Evolutionary conservation across 2,329 filamentous ascomycete species (phyloP).

Genomic region (Mycocentrospora acerina): DNA sequence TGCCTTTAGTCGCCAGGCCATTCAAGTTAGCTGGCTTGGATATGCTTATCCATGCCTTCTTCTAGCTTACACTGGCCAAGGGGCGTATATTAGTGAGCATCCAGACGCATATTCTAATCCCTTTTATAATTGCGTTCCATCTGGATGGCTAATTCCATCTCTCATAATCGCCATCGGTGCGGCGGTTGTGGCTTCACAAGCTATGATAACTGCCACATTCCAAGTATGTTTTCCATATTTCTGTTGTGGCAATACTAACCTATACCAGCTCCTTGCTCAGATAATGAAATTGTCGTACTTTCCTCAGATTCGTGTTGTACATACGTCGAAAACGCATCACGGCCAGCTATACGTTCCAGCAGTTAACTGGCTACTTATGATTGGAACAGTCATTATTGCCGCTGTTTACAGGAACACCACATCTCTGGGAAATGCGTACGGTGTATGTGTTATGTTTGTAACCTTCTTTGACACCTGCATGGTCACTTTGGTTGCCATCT

Average conservation of each 20-base stretch:
- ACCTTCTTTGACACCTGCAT: slow-evolving; percentile 77
- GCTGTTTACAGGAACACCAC: slow-evolving; percentile 70
- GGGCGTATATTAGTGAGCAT: slow-evolving; percentile 66
- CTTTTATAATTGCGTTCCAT: slow-evolving; percentile 71
- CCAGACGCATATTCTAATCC: slow-evolving; percentile 68
- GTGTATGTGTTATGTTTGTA: slow-evolving; percentile 78
- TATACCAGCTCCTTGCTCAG: slow-evolving; percentile 58
- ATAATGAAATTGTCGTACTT: slow-evolving; percentile 75
- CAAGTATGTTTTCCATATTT: slow-evolving; percentile 48
- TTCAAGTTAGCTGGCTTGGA: slow-evolving; percentile 74
- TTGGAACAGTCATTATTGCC: slow-evolving; percentile 71
- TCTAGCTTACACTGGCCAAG: slow-evolving; percentile 70
- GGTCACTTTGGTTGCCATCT: slow-evolving; percentile 69
- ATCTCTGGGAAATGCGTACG: slow-evolving; percentile 70
- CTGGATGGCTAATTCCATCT: slow-evolving; percentile 67
- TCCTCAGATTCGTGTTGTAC: slow-evolving; percentile 71
- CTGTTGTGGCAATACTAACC: slow-evolving; percentile 22
- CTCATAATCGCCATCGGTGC: slow-evolving; percentile 70
- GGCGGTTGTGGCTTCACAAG: slow-evolving; percentile 75
- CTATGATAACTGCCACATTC: slow-evolving; percentile 76
- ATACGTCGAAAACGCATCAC: slow-evolving; percentile 70
- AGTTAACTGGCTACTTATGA: slow-evolving; percentile 75
- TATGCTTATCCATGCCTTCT: slow-evolving; percentile 69
- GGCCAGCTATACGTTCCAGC: slow-evolving; percentile 79
- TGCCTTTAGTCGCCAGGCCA: slow-evolving; percentile 67